Base-by-base conservation (phyloP, 345 rosid genomes). In the Dipteronia dyeriana region DNA sequence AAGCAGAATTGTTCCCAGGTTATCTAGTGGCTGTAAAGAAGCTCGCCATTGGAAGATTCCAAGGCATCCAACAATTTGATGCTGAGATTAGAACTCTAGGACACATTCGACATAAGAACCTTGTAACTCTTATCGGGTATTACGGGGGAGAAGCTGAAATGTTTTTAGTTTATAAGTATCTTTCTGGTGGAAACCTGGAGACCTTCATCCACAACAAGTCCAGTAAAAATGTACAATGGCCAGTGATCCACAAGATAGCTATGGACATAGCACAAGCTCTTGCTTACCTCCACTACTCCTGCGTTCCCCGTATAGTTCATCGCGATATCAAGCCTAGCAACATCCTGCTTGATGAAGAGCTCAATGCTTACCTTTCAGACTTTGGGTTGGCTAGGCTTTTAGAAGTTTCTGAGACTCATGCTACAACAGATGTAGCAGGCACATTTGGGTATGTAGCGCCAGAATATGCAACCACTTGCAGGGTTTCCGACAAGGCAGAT, bases 371-470 rank as follows among this genome's bases (percentile, higher is more conserved):
- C 83, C 83, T 90, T 43, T 90, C 94, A 26, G 94, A 90, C 79
- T 90, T 90, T 71, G 94, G 92, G 64, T 79, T 90, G 74, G 94
- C 92, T 49, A 87, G 87, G 86, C 89, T 90, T 47, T 68, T 90
- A 60, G 94, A 85, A 81, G 94, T 88, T 77, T 90, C 92, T 26
- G 87, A 87, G 84, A 90, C 94, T 2, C 94, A 90, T 59, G 92
- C 90, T 26, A 90, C 94, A 1, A 90, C 92, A 19, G 94, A 87
- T 79, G 94, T 90, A 43, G 92, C 89, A 29, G 94, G 94, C 59
- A 90, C 94, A 29, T 90, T 90, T 67, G 94, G 94, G 20, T 90
- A 90, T 74, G 94, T 90, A 39, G 94, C 94, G 51, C 94, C 94
- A 19, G 94, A 90, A 71, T 90, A 90, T 80, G 94, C 92, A 60